Conservation (phyloP, 352 stramenopile species). For the Phytophthora megakarya region DNA sequence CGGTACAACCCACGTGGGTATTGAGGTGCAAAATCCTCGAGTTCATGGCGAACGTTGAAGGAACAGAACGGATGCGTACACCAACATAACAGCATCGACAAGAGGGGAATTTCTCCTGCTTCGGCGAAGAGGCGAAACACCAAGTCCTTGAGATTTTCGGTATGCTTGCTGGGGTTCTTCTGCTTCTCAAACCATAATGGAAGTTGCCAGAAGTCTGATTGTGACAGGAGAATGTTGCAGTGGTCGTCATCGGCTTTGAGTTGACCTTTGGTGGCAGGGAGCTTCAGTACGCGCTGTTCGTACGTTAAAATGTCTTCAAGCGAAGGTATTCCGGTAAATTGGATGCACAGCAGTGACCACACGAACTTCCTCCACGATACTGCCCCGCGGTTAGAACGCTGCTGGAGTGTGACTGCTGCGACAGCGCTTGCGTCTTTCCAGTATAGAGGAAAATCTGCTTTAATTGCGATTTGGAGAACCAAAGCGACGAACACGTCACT, state of each 20-base stretch:
- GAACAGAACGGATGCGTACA: slow-evolving; percentile 35
- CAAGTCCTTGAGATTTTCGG: slow-evolving; percentile 33
- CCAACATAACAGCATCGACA: slow-evolving; percentile 49
- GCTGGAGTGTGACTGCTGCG: slow-evolving; percentile 40
- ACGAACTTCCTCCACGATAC: slow-evolving; percentile 50
- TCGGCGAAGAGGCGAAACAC: slow-evolving; percentile 43
- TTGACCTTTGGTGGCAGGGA: slow-evolving; percentile 12
- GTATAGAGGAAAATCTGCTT: slow-evolving; percentile 35
- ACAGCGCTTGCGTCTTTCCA: slow-evolving; percentile 46
- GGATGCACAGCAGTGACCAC: slow-evolving; percentile 43
- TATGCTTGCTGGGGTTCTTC: neutral
- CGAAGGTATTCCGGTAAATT: slow-evolving; percentile 41
- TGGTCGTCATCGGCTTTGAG: neutral
- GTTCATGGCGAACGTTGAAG: slow-evolving; percentile 36
- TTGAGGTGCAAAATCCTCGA: slow-evolving; percentile 40
- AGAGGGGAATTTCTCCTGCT: slow-evolving; percentile 15
- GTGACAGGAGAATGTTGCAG: slow-evolving; percentile 15
- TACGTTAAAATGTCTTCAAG: slow-evolving; percentile 34
- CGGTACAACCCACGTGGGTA: slow-evolving; percentile 50
- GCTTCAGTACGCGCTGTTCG: slow-evolving; percentile 7
- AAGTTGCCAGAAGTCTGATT: slow-evolving; percentile 35
- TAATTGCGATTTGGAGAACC: slow-evolving; percentile 38
- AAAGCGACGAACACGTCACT: slow-evolving; percentile 47
- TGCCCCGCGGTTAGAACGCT: slow-evolving; percentile 6
- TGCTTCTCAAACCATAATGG: slow-evolving; percentile 52